phyloP scores from a whole-genome alignment of 1,284 basidiomycete species.

The Flammula alnicola region DNA sequence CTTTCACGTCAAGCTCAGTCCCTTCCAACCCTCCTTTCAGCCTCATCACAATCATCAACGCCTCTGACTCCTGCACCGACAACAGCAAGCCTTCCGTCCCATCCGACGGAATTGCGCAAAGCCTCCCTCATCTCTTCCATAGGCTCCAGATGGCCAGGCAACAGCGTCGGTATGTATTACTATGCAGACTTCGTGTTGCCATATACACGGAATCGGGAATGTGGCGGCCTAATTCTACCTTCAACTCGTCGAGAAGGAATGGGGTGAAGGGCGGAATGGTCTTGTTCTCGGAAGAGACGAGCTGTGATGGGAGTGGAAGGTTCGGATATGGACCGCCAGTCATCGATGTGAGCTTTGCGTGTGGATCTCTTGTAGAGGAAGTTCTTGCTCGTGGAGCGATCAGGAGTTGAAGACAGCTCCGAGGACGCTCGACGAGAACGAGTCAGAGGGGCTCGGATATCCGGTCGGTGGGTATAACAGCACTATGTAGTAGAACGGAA shows the following conservation, averaged over 20 bases:
- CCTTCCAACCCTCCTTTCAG: constrained; percentile 59
- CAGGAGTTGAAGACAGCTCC: constrained; percentile 88
- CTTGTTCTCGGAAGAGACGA: constrained; percentile 35
- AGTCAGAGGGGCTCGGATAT: constrained; percentile 39
- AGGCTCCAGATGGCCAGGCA: constrained; percentile 74
- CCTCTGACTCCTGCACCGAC: constrained; percentile 89
- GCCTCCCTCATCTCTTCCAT: constrained; percentile 64
- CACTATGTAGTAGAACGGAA: too few species aligned
- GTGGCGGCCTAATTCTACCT: constrained; percentile 51
- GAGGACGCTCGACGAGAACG: constrained; percentile 59
- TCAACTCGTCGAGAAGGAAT: constrained; percentile 53
- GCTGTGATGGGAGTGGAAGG: constrained; percentile 22
- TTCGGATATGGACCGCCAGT: constrained; percentile 80
- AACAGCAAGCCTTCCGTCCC: constrained; percentile 70
- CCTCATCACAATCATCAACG: constrained; percentile 86
- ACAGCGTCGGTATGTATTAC: constrained; percentile 83
- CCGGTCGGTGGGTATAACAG: constrained; percentile 53
- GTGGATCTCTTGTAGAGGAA: constrained; percentile 29
- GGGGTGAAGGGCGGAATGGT: constrained; percentile 37
- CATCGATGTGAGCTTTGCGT: constrained; percentile 89
- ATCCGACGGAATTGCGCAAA: constrained; percentile 42
- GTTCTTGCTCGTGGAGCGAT: constrained; percentile 73
- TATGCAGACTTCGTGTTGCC: constrained; percentile 76
- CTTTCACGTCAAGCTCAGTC: constrained; percentile 15
- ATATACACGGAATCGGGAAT: constrained; percentile 67